Conservation (phyloP, 129 eudicot genomes). For the Chrysanthemum seticuspe region DNA sequence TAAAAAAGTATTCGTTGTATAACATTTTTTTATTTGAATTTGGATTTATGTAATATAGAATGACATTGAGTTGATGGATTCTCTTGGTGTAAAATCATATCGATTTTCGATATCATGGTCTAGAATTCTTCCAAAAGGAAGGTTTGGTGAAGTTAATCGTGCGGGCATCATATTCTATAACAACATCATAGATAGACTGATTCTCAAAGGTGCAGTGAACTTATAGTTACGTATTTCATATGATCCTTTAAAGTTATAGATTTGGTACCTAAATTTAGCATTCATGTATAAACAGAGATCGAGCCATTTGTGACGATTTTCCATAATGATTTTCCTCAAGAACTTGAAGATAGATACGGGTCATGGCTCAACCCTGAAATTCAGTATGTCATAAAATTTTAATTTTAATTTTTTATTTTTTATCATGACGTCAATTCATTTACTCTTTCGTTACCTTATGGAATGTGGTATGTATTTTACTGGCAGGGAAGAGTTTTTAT, state of each 20-base stretch:
- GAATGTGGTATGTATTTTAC: background rate
- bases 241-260: background rate
- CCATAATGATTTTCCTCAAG: conserved; percentile 75
- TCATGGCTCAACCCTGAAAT: conserved; percentile 72
- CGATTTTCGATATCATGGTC: conserved; percentile 86
- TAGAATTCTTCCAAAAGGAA: conserved; percentile 85
- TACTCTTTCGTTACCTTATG: background rate
- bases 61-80: conserved; percentile 66
- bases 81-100: conserved; percentile 71
- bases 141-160: conserved; percentile 56
- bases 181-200: conserved; percentile 53
- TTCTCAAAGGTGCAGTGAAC: conserved; percentile 44
- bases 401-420: no score
- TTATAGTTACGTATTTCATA: no score
- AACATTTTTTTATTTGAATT: background rate
- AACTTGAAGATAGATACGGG: conserved; percentile 68
- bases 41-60: conserved; percentile 37
- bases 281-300: no score
- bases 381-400: conserved; percentile 44
- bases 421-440: background rate
- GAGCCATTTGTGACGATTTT: conserved; percentile 74
- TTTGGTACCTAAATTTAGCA: no score
- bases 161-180: conserved; percentile 59
- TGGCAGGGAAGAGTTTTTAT: conserved; percentile 70
- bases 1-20: background rate